Base-by-base conservation (phyloP, 306 rosid species). In the Lotus japonicus region DNA sequence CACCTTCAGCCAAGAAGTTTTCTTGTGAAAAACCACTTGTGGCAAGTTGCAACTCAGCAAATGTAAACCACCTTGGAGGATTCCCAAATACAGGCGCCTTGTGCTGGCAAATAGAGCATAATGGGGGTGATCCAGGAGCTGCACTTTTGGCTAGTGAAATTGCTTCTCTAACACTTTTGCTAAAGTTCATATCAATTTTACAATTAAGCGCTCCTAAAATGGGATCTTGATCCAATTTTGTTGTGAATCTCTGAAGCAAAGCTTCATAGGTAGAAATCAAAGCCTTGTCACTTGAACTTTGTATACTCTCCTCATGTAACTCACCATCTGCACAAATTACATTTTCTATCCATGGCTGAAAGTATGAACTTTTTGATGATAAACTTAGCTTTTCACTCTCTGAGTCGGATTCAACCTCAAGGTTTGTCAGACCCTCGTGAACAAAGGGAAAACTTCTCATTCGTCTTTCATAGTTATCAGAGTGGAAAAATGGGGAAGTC, bases 1-100 rank as follows among this genome's bases (percentile, higher is more conserved):
- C 99, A 54, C 99, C 99, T 89, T 94, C 97, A 3, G 99, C 99
- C 86, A 94, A 84, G 80, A 94, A 90, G 77, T 94, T 94, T 35
- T 72, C 85, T 62, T 67, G 85, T 1, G 99, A 88, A 85, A 94
- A 94, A 11, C 97, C 92, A 58, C 88, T 77, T 0, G 99, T 94
- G 68, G 99, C 99, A 39, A 85, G 78, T 62, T 90, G 96, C 58
- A 94, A 83, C 73, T 94, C 96, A 0, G 83, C 80, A 79, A 72
- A 94, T 28, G 90, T 85, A 84, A 94, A 94, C 99, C 96, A 94
- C 72, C 82, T 81, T 9, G 99, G 99, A 77, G 99, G 96, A 68
- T 84, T 90, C 53, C 99, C 99, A 64, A 94, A 94, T 38, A 60
- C 85, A 39, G 99, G 99, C 43, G 89, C 87, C 81, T 88, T 94